Conservation (phyloP, 106 monocot genomes). For the Posidonia australis region DNA sequence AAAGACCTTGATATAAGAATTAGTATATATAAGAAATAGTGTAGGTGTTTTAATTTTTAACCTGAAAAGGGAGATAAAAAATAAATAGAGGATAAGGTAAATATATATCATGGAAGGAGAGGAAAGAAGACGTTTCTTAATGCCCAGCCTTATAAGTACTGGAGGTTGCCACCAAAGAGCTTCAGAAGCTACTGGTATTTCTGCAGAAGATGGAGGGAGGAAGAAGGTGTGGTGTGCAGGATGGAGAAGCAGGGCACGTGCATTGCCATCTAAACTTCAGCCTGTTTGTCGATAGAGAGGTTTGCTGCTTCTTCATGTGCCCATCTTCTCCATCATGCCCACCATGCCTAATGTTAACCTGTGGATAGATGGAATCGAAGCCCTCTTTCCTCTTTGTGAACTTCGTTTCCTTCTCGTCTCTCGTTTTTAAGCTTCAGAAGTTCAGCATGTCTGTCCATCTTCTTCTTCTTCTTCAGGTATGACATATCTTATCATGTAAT, state of each 20-base stretch:
- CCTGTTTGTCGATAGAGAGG: not conserved
- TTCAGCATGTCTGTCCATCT: no score
- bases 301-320: conserved; percentile 10
- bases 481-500: not conserved
- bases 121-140: no score
- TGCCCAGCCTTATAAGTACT: not conserved
- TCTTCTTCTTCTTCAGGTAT: not conserved
- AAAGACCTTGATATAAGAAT: no score
- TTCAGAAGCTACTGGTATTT: not conserved
- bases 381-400: not conserved
- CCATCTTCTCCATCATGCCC: conserved; percentile 10
- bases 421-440: no score
- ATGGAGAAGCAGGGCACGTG: conserved; percentile 24
- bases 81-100: not conserved
- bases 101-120: not conserved
- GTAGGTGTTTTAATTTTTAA: no score
- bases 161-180: not conserved
- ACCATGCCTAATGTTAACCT: not conserved
- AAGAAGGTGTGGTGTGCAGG: conserved; percentile 7
- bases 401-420: no score
- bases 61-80: no score
- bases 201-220: not conserved
- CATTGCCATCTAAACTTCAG: conserved; percentile 3
- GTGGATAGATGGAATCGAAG: not conserved
- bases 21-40: no score